These are phyloP conservation scores for Pythium grandisporangium DNA, from an alignment of 352 stramenopile genomes.

Conservation along the genomic window DNA sequence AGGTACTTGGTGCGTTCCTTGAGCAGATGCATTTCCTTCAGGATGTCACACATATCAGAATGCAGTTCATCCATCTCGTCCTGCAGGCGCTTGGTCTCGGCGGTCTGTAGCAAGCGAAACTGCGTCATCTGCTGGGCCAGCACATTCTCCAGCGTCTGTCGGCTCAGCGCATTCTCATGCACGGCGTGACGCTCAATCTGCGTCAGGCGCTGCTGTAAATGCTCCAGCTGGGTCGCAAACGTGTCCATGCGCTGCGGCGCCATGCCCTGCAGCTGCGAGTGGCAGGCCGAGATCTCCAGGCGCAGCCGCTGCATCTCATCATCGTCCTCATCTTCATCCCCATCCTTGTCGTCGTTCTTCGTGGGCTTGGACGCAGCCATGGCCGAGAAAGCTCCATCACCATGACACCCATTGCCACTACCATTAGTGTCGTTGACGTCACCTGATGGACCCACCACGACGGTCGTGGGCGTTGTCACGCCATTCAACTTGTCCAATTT, in stretches of 20 bases:
- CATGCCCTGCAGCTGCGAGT: constrained; percentile 4
- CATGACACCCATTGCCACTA: no score
- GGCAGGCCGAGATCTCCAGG: constrained; percentile 10
- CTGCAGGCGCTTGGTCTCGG: constrained; percentile 36
- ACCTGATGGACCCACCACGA: constrained; percentile 1
- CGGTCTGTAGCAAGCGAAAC: constrained; percentile 35
- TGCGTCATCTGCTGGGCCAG: constrained; percentile 35
- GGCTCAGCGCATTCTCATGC: constrained; percentile 36
- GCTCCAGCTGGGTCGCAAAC: constrained; percentile 30
- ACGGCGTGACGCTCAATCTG: constrained; percentile 37
- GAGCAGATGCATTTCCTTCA: constrained; percentile 57
- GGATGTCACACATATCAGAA: constrained; percentile 49
- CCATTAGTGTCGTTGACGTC: no score
- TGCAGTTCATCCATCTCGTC: constrained; percentile 59
- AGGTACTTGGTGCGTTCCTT: constrained; percentile 70
- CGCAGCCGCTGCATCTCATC: constrained; percentile 9
- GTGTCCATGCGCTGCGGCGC: constrained; percentile 26
- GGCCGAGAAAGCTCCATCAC: no score
- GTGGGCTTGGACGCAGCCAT: no score
- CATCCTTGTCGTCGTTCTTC: no score
- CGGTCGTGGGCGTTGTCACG: constrained; percentile 7
- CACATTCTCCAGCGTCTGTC: constrained; percentile 38
- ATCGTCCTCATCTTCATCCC: no score
- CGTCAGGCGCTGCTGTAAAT: constrained; percentile 38
- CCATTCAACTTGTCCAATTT: constrained; percentile 27